Evolutionary conservation across 352 stramenopile species (phyloP), one percentile per base, ranked within the genome.

Genomic region (Aphanomyces euteiches): DNA sequence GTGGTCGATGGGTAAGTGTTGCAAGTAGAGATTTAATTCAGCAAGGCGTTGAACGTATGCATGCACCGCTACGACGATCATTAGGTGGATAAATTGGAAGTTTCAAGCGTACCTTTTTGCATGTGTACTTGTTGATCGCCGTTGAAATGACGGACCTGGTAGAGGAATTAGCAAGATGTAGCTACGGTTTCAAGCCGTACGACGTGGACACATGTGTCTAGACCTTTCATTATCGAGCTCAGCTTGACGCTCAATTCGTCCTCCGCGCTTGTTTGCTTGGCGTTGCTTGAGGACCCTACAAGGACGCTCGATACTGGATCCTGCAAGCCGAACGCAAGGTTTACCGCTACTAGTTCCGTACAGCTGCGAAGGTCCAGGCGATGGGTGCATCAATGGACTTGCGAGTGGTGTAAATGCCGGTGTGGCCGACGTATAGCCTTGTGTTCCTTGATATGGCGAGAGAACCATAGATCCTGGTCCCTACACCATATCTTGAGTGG

Each of bases 191-290:
- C 28, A 28, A 28, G 28, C 28, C 28, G 28, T 28, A 28, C 28
- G 28, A 70, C 38, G 28, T 70, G 56, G 13, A 70, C 19, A 37
- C 64, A 70, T 7, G 56, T 57, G 10, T 70, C 64, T 5, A 70
- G 54, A 10, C 4, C 64, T 45, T 70, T 70, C 64, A 70, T 70
- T 37, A 54, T 70, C 15, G 56, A 54, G 8, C 64, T 54, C 64
- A 70, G 19, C 38, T 70, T 70, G 15, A 70, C 10, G n/a, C 64
- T 70, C 34, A 70, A n/a, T 15, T 70, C 64, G n/a, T 70, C 64
- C 34, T 70, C 64, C 10, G 50, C 7, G 48, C 40, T 48, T 21
- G 37, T 43, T 7, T 41, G 15, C 3, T 40, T 59, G 12, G 17
- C 28, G 28, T 28, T 28, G 28, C 28, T 28, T 28, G 28, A 43